Evolutionary conservation across 306 rosid species (phyloP).

Genomic region (Corylus americana): DNA sequence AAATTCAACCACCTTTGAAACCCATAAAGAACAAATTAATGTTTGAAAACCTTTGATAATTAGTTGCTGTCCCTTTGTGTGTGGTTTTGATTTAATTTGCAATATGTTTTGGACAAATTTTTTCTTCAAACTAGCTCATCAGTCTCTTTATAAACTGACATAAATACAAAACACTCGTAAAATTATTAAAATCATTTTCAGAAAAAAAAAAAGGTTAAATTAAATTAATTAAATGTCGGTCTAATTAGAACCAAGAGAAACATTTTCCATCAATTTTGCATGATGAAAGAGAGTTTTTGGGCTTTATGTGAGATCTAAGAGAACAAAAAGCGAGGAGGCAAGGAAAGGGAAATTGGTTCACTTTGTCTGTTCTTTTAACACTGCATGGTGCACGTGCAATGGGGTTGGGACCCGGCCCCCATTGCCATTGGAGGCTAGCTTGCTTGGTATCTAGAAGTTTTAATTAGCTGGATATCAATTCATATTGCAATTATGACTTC

Average conservation of each 20-base stretch:
- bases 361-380: slow-evolving; percentile 20
- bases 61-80: not conserved
- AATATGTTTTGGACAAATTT: no score
- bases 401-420: slow-evolving; percentile 23
- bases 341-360: slow-evolving; percentile 19
- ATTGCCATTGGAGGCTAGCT: slow-evolving; percentile 8
- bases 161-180: no score
- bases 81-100: slow-evolving; percentile 21
- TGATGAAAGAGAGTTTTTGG: slow-evolving; percentile 8
- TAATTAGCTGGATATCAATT: slow-evolving; percentile 36
- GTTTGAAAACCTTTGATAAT: not conserved
- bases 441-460: slow-evolving; percentile 23
- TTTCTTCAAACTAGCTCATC: no score
- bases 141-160: no score
- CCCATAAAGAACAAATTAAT: slow-evolving; percentile 9
- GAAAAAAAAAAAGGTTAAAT: no score
- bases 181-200: no score
- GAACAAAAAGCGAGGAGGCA: slow-evolving; percentile 4
- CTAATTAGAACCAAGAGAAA: no score
- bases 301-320: slow-evolving; percentile 12
- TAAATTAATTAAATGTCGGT: no score
- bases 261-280: not conserved
- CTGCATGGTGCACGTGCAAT: slow-evolving; percentile 49
- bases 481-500: slow-evolving; percentile 24
- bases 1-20: slow-evolving; percentile 20